A percentile compares a stretch with the other conserved stretches of the same genome.
These are phyloP conservation scores for Amoeboaphelidium protococcarum DNA, from an alignment of 371 early-diverging fungal genomes.

Conservation along the genomic window DNA sequence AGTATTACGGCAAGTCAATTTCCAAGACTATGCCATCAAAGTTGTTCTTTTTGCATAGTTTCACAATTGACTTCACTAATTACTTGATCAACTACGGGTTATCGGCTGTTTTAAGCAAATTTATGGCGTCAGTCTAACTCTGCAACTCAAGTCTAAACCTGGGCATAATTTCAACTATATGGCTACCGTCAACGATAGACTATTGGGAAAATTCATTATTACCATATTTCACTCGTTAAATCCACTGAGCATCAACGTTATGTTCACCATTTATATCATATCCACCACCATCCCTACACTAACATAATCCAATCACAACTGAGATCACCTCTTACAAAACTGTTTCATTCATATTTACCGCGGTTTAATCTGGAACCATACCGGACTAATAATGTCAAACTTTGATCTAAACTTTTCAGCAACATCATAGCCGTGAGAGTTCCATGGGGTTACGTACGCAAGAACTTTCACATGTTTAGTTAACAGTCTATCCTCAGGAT, in stretches of 20 bases:
- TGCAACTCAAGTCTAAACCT: slow-evolving; percentile 21
- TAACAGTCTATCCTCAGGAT: too few relatives aligned
- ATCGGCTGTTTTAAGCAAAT: not conserved
- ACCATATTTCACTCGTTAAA: slow-evolving; percentile 19
- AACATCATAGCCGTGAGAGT: slow-evolving; percentile 18
- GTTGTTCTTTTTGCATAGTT: not conserved
- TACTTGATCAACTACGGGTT: not conserved
- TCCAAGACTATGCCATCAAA: not conserved
- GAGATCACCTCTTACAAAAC: not conserved
- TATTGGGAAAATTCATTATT: too few relatives aligned
- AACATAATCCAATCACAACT: not conserved
- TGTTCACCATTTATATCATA: slow-evolving; percentile 18
- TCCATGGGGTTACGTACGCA: slow-evolving; percentile 41
- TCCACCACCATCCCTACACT: not conserved
- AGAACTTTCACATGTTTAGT: slow-evolving; percentile 11
- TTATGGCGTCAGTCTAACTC: not conserved
- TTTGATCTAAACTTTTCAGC: slow-evolving; percentile 28
- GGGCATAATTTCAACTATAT: slow-evolving; percentile 21
- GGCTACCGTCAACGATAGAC: slow-evolving; percentile 1
- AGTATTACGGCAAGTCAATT: not conserved
- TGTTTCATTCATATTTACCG: slow-evolving; percentile 4
- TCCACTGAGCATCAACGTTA: slow-evolving; percentile 32
- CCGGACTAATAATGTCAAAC: slow-evolving; percentile 30
- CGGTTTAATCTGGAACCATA: slow-evolving; percentile 21
- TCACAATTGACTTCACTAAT: not conserved